Evolutionary conservation across 805 yeast genomes (phyloP).

Genomic region (Candida boleticola): DNA sequence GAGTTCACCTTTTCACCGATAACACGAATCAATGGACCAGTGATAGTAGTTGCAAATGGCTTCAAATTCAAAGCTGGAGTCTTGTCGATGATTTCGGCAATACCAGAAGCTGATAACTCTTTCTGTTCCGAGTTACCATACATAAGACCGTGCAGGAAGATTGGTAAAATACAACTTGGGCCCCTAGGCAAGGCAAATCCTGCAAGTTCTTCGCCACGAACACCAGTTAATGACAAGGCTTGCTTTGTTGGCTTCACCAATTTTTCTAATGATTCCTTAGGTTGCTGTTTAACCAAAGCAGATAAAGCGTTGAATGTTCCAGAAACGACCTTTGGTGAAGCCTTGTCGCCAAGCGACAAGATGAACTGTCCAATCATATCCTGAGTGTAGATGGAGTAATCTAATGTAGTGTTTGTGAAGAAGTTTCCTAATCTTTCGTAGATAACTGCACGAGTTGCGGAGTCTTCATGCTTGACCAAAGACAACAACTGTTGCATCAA

Average conservation of each 20-base stretch:
- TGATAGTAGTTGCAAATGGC: constrained; percentile 87
- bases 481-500: constrained; percentile 77
- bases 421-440: constrained; percentile 68
- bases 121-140: constrained; percentile 83
- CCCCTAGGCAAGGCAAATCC: constrained; percentile 80
- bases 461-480: constrained; percentile 73
- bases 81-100: constrained; percentile 80
- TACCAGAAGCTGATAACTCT: constrained; percentile 83
- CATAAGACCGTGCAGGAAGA: constrained; percentile 93
- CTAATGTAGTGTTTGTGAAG: constrained; percentile 63
- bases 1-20: constrained; percentile 93
- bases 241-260: constrained; percentile 79
- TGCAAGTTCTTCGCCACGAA: constrained; percentile 60
- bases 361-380: constrained; percentile 76
- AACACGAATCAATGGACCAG: constrained; percentile 97
- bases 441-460: constrained; percentile 58
- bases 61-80: constrained; percentile 81
- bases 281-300: constrained; percentile 65
- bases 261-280: constrained; percentile 73
- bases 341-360: constrained; percentile 64
- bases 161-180: constrained; percentile 83
- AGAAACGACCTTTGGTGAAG: constrained; percentile 56
- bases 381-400: constrained; percentile 67
- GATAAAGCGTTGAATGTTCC: constrained; percentile 65
- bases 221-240: constrained; percentile 65